These are phyloP conservation scores for Debaryomyces singareniensis DNA, from an alignment of 1,139 yeast species.

Conservation along the genomic window DNA sequence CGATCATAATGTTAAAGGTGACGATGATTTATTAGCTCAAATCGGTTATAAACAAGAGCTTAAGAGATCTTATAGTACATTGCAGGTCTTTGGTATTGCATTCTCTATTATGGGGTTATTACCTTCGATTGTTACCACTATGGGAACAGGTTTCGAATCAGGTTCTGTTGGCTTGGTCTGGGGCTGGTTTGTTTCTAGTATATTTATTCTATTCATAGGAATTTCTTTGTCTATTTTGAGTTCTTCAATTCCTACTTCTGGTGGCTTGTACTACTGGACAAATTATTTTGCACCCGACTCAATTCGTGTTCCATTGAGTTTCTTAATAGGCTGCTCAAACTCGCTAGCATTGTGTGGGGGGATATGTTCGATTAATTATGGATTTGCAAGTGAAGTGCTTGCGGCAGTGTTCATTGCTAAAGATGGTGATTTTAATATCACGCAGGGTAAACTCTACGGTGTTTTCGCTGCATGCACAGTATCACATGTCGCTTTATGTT, in stretches of 20 bases:
- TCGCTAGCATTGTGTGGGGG: conserved; percentile 22
- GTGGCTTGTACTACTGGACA: conserved; percentile 56
- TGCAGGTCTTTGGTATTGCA: conserved; percentile 46
- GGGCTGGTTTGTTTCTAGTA: conserved; percentile 58
- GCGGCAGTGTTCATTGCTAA: conserved; percentile 17
- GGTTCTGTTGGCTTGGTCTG: conserved; percentile 55
- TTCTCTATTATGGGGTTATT: conserved; percentile 48
- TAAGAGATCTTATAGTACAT: conserved; percentile 35
- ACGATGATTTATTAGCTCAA: conserved; percentile 11
- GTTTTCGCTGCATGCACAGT: conserved; percentile 20
- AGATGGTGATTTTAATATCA: conserved; percentile 18
- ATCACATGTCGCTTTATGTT: conserved; percentile 14
- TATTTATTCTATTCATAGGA: conserved; percentile 51
- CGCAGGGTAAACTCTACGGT: conserved; percentile 19
- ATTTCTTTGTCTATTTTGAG: conserved; percentile 54
- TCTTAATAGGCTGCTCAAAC: conserved; percentile 22
- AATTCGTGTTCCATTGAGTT: conserved; percentile 17
- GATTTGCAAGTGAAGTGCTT: conserved; percentile 20
- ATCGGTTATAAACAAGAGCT: conserved; percentile 45
- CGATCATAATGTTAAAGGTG: conserved; percentile 19
- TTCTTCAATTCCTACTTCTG: conserved; percentile 57
- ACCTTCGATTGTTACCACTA: conserved; percentile 37
- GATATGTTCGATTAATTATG: conserved; percentile 21
- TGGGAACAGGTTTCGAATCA: conserved; percentile 26
- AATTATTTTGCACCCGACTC: conserved; percentile 20